Evolutionary conservation across 345 rosid species (phyloP).

Genomic region (Populus pruinosa): DNA sequence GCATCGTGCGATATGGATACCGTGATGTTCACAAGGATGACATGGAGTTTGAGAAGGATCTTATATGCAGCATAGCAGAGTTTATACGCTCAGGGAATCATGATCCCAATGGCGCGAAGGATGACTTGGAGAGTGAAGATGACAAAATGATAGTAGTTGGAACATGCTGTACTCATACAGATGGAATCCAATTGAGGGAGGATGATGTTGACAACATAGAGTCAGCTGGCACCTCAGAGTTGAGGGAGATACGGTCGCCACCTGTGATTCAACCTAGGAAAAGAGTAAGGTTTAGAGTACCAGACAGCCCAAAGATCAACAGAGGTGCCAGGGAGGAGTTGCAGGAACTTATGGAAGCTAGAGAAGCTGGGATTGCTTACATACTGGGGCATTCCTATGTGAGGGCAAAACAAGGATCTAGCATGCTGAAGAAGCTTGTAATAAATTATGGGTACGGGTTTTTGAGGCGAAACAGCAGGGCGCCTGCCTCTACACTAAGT

Average conservation of each 20-base stretch:
- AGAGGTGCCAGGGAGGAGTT: constrained; percentile 56
- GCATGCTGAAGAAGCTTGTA: constrained; percentile 57
- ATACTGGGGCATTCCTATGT: constrained; percentile 82
- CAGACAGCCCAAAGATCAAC: constrained; percentile 66
- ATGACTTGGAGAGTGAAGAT: constrained; percentile 37
- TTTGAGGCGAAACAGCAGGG: constrained; percentile 74
- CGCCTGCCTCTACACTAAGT: constrained; percentile 45
- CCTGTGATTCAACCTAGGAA: constrained; percentile 42
- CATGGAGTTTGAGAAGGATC: constrained; percentile 82
- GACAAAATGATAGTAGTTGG: constrained; percentile 81
- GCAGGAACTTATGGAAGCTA: constrained; percentile 70
- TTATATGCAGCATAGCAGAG: constrained; percentile 86
- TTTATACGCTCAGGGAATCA: constrained; percentile 55
- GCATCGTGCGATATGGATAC: constrained; percentile 92
- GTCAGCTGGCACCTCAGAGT: constrained; percentile 55
- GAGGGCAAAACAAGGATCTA: constrained; percentile 76
- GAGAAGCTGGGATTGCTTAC: constrained; percentile 86
- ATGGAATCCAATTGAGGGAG: constrained; percentile 54
- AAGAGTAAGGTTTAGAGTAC: constrained; percentile 72
- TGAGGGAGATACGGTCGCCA: constrained; percentile 58
- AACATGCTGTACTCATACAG: constrained; percentile 56
- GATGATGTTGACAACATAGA: constrained; percentile 31
- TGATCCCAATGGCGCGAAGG: constrained; percentile 12
- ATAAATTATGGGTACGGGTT: constrained; percentile 77
- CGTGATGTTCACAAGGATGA: constrained; percentile 90